Conservation (phyloP, 1,284 basidiomycete species). For the Wolfiporia cocos region DNA sequence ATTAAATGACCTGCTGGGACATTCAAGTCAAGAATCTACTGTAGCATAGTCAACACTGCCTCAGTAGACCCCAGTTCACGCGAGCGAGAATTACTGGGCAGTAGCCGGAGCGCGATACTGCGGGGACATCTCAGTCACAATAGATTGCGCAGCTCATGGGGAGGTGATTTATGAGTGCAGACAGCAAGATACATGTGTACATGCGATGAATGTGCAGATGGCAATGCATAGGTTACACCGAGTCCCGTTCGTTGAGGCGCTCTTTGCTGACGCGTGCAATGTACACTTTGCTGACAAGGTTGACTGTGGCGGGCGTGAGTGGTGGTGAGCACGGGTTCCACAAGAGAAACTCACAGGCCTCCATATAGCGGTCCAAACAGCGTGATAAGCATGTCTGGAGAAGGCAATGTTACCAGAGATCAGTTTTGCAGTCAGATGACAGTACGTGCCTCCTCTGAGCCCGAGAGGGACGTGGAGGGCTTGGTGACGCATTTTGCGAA, state of each 20-base stretch:
- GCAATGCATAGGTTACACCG: no score
- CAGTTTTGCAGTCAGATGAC: background rate
- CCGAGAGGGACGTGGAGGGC: conserved; percentile 61
- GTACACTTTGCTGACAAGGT: conserved; percentile 68
- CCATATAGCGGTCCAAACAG: conserved; percentile 79
- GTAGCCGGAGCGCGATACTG: no score
- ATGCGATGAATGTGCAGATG: no score
- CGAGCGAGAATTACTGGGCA: no score
- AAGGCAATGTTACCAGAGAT: no score
- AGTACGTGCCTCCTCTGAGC: conserved; percentile 63
- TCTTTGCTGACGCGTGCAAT: conserved; percentile 51
- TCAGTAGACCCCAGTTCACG: no score
- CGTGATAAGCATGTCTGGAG: conserved; percentile 63
- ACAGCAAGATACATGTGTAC: no score
- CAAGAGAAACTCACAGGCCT: conserved; percentile 63
- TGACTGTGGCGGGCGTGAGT: conserved; percentile 40
- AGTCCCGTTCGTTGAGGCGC: conserved; percentile 28
- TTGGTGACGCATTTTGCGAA: conserved; percentile 76
- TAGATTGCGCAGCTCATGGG: no score
- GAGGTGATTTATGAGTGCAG: no score
- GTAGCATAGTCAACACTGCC: no score
- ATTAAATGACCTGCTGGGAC: conserved; percentile 36
- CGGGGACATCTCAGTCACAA: no score
- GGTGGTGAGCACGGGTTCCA: background rate
- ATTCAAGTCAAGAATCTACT: background rate